Evolutionary conservation across 2,329 filamentous ascomycete genomes (phyloP), one percentile per base, ranked within the genome.

Genomic region (Hortaea sp.): DNA sequence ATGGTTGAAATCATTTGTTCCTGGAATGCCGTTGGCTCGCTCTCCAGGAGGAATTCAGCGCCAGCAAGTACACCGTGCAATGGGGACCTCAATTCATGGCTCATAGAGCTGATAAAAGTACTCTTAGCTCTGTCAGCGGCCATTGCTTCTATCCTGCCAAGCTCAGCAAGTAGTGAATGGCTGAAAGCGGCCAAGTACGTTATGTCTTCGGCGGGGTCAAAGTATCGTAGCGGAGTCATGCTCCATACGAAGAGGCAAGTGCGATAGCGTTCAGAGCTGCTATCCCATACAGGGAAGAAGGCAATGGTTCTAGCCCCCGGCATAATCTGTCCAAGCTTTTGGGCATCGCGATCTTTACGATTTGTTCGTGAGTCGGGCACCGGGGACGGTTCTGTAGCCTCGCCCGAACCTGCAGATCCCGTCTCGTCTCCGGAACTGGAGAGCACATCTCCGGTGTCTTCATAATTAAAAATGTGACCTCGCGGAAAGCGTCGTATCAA

Each of bases 81-180:
- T n/a, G 66, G 74, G 29, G 60, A 70, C 4, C 72, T 60, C 7
- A 77, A 60, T 49, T 77, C 75, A 52, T 77, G 74, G 30, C 65
- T 70, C 10, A 77, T 68, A 0, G 69, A 72, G 0, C 69, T 68
- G 7, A 77, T 69, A 38, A 28, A 28, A 4, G 72, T 71, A 1
- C 67, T 66, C 47, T 77, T 77, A 11, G 70, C 66, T 48, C 68
- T 65, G 29, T 73, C 69, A 5, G 66, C 59, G 6, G 62, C 62
- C 3, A 66, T 44, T 4, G 62, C 65, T 12, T 63, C 62, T 6
- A 69, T 55, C 6, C 66, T 53, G 12, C 60, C 53, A n/a, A 69
- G 48, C 47, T 68, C 61, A 7, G 60, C 62, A 52, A 63, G 64
- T 30, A 69, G 50, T 39, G 58, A 67, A 47, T 66, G 62, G 10